These are phyloP conservation scores for Persicaria maculosa DNA, from an alignment of 148 eudicot genomes.

Conservation along the genomic window DNA sequence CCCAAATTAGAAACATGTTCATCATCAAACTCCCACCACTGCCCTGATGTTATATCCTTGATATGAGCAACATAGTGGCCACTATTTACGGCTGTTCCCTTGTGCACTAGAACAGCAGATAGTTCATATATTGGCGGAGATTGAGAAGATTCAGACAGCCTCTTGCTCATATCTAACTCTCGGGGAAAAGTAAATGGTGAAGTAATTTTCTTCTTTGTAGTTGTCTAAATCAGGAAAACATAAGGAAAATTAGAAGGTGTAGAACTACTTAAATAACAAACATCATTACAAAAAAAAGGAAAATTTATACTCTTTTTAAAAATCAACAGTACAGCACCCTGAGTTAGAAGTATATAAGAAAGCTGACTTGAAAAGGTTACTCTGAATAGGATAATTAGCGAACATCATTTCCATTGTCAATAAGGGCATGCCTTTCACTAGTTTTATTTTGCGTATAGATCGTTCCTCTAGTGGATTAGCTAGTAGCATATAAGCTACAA, in stretches of 20 bases:
- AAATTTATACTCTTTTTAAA: background rate
- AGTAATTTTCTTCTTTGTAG: constrained; percentile 90
- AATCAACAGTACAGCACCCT: background rate
- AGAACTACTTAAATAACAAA: background rate
- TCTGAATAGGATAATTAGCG: background rate
- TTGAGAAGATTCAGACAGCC: constrained; percentile 53
- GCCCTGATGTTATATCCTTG: constrained; percentile 67
- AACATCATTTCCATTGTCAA: background rate
- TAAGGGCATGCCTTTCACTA: background rate
- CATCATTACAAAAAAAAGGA: background rate
- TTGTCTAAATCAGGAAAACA: constrained; percentile 44
- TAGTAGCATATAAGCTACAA: background rate
- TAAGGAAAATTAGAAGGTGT: constrained; percentile 7
- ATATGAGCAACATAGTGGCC: constrained; percentile 95
- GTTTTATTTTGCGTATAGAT: background rate
- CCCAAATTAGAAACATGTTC: constrained; percentile 82
- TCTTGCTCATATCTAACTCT: constrained; percentile 68
- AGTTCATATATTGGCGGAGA: constrained; percentile 59
- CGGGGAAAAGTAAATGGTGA: constrained; percentile 78
- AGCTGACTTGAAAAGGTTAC: background rate
- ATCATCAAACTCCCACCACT: constrained; percentile 99
- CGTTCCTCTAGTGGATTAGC: background rate
- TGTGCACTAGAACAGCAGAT: constrained; percentile 90
- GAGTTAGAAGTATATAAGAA: background rate
- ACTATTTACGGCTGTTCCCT: constrained; percentile 94